Base-by-base conservation (phyloP, 176 grass and related monocot genomes). In the Tillandsia fasciculata region DNA sequence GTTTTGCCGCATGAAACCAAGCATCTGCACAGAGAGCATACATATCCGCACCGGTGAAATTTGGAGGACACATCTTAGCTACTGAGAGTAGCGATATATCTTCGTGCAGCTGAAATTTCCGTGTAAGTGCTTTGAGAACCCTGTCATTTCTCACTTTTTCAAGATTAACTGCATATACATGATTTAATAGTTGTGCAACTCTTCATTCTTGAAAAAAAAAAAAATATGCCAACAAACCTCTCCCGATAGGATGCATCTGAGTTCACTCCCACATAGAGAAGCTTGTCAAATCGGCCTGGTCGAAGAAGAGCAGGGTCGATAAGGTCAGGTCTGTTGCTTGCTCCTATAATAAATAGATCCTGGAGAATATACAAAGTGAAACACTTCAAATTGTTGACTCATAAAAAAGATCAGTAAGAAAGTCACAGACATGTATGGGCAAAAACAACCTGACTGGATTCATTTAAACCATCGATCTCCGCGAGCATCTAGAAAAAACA, bases 1-100 rank as follows among this genome's bases (percentile, higher is more conserved):
- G 64, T 66, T 99, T 99, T 65, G 95, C 87, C 71, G 95, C 95
- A 75, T 90, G 86, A 88, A 93, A 99, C 90, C 95, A 99, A 79
- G 90, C 95, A 78, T 99, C 90, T 10, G 84, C 90, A 20, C 95
- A 99, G 1, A 99, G 53, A 14, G 87, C 95, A 70, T 99, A 99
- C 77, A 99, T 99, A 64, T 94, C 90, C 12, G 90, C 95, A 83
- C 95, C 90, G 18, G 90, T 94, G 23, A 99, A 99, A 82, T 99
- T 99, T 75, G 89, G 89, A 78, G 90, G 87, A 63, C 87, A 93
- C 15, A 61, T 88, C 77, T 88, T 86, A 64, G 89, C 84, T 79
- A 99, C 76, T 22, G 90, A 89, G 58, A 93, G 80, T 12, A 99
- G 75, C 68, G 86, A 93, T 7, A 99, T 79, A 78, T 93, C 85